Evolutionary conservation across 345 rosid genomes (phyloP).

Genomic region (Syzygium jambos): DNA sequence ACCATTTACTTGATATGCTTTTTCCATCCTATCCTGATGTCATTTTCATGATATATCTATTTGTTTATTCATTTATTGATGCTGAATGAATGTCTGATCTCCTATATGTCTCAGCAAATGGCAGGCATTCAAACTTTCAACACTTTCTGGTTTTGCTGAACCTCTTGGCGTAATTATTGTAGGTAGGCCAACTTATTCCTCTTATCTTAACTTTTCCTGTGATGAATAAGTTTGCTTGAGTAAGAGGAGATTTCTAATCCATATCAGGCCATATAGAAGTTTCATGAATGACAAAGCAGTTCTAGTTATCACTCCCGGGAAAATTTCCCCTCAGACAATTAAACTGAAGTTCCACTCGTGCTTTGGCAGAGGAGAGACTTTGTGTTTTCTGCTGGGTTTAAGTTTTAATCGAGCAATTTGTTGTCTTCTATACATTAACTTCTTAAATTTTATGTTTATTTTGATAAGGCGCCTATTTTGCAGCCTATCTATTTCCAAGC

Average conservation of each 20-base stretch:
- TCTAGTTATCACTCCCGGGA: not conserved
- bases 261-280: not conserved
- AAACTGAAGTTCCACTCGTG: not conserved
- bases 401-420: not conserved
- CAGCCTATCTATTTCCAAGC: conserved; percentile 96
- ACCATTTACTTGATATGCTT: not conserved
- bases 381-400: not conserved
- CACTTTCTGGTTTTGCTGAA: conserved; percentile 95
- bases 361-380: not conserved
- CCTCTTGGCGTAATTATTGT: conserved; percentile 94
- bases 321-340: not conserved
- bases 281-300: not conserved
- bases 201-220: not conserved
- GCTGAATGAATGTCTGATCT: not conserved
- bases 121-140: conserved; percentile 96
- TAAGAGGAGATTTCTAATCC: not conserved
- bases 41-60: not conserved
- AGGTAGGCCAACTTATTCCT: conserved; percentile 35
- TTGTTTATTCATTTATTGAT: not conserved
- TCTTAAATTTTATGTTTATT: not conserved
- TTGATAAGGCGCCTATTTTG: not conserved
- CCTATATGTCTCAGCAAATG: conserved; percentile 68
- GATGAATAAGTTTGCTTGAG: not conserved
- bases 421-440: not conserved
- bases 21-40: not conserved